A percentile compares a stretch with the other conserved stretches of the same genome.
phyloP scores from a whole-genome alignment of 345 rosid species.

The Pistacia atlantica region DNA sequence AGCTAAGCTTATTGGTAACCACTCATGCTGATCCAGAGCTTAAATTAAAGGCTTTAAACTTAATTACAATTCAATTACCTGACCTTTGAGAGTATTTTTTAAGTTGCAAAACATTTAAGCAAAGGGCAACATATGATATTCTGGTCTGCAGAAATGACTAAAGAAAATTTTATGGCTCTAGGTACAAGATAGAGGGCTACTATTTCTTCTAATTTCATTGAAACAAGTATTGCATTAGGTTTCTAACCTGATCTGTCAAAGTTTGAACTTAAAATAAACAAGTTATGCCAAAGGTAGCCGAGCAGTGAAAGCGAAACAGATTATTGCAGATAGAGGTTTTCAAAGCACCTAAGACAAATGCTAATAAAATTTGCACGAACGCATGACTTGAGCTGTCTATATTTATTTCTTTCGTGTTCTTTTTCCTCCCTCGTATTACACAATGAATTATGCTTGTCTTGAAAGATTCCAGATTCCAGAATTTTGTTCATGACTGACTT shows the following conservation, averaged over 20 bases:
- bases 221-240: too few species aligned
- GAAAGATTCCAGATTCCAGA: neutral
- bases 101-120: neutral
- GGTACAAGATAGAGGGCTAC: too few species aligned
- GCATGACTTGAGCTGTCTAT: neutral
- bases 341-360: neutral
- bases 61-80: too few species aligned
- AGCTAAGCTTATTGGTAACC: too few species aligned
- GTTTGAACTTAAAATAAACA: too few species aligned
- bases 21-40: too few species aligned
- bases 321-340: too few species aligned
- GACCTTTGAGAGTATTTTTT: neutral
- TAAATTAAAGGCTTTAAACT: too few species aligned
- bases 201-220: neutral
- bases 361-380: neutral
- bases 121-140: neutral
- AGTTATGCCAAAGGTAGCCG: too few species aligned
- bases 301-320: too few species aligned
- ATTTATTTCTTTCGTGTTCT: neutral
- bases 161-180: neutral
- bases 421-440: neutral
- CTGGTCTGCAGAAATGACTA: neutral
- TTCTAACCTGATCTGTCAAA: too few species aligned
- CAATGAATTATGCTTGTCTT: neutral
- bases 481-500: conserved; percentile 2